These are phyloP conservation scores for Dittrichia graveolens DNA, from an alignment of 129 eudicot species.

Conservation along the genomic window DNA sequence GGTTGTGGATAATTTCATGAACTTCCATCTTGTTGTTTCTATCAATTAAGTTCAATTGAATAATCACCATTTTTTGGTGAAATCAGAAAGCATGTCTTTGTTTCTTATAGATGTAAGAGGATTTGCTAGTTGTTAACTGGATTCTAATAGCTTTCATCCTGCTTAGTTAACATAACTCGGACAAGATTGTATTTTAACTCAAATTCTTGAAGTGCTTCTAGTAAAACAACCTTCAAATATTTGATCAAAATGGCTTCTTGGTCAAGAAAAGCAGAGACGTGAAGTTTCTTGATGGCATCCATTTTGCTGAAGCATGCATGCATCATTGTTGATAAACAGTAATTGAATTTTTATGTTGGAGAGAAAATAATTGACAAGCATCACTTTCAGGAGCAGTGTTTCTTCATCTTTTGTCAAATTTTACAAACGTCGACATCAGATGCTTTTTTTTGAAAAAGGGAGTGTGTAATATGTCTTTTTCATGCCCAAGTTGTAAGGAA, in stretches of 20 bases:
- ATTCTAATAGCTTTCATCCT: not conserved
- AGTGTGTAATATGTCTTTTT: conserved; percentile 27
- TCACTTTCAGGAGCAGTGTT: conserved; percentile 23
- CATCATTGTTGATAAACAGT: conserved; percentile 19
- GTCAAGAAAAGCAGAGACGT: conserved; percentile 4
- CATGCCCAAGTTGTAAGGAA: conserved; percentile 31
- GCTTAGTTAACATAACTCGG: not conserved
- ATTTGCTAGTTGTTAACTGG: not conserved
- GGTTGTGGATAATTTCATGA: not conserved
- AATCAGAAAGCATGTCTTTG: not conserved
- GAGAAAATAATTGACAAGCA: conserved; percentile 19
- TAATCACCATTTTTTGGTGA: not conserved
- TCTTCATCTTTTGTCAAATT: conserved; percentile 25
- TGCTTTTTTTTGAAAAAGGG: conserved; percentile 22
- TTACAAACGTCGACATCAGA: conserved; percentile 29
- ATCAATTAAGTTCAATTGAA: not conserved
- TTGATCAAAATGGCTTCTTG: not conserved
- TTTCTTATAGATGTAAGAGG: not conserved
- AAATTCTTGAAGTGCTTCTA: not conserved
- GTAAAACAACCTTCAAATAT: not conserved
- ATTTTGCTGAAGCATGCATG: not conserved
- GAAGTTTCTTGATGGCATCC: conserved; percentile 27
- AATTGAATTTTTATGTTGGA: not conserved
- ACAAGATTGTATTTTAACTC: not conserved
- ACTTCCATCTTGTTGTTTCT: not conserved